These are phyloP conservation scores for Ophiostoma australiae DNA, from an alignment of 2,329 filamentous ascomycete genomes.

Conservation along the genomic window DNA sequence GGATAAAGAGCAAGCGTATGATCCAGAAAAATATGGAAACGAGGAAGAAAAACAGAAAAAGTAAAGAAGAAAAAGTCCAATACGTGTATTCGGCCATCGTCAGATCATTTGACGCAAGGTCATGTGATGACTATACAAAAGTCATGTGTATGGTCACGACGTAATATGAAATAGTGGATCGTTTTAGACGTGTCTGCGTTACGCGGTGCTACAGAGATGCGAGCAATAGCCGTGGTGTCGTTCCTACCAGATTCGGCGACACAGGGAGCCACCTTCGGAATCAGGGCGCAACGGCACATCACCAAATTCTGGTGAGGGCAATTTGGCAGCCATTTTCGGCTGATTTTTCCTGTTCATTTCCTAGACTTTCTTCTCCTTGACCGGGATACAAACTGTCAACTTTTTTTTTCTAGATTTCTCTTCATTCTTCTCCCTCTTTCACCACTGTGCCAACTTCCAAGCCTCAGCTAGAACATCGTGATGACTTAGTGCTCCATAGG, in stretches of 20 bases:
- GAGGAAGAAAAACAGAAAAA: not conserved
- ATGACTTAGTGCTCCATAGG: slow-evolving; percentile 16
- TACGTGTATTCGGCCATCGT: not conserved
- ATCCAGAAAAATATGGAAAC: not conserved
- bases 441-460: not conserved
- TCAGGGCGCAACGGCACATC: slow-evolving; percentile 18
- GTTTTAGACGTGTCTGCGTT: slow-evolving; percentile 2
- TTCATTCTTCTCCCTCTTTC: not conserved
- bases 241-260: slow-evolving; percentile 10
- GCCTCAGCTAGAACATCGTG: slow-evolving; percentile 16
- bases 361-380: not conserved
- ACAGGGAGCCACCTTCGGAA: slow-evolving; percentile 15
- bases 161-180: not conserved
- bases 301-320: slow-evolving; percentile 8
- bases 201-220: slow-evolving; percentile 7
- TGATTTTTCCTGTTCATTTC: not conserved
- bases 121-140: not conserved
- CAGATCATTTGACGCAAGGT: not conserved
- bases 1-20: not conserved
- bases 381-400: not conserved
- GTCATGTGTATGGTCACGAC: not conserved
- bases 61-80: not conserved
- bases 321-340: slow-evolving; percentile 5
- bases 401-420: not conserved
- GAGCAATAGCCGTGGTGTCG: slow-evolving; percentile 16